Conservation (phyloP, 2,329 filamentous ascomycete species). For the Ascomycota sp. region DNA sequence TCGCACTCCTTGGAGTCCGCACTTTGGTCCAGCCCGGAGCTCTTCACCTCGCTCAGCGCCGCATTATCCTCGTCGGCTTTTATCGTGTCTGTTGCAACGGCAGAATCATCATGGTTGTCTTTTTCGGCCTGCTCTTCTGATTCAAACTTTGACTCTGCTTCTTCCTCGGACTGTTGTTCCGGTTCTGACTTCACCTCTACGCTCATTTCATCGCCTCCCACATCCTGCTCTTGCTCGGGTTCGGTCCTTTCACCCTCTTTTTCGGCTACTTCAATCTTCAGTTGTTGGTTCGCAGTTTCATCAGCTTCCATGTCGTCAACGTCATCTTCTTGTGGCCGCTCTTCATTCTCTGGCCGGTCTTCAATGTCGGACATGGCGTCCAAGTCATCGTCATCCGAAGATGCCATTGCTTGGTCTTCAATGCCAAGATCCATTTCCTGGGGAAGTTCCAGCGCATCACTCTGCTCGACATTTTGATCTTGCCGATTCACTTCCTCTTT, state of each 20-base stretch:
- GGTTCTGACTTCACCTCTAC: conserved; percentile 19
- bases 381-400: conserved; percentile 34
- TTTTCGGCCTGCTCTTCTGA: conserved; percentile 10
- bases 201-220: conserved; percentile 28
- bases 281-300: conserved; percentile 15
- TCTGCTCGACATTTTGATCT: conserved; percentile 61
- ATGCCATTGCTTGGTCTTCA: conserved; percentile 41
- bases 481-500: conserved; percentile 38
- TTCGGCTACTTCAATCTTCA: conserved; percentile 16
- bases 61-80: conserved; percentile 39
- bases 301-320: conserved; percentile 15
- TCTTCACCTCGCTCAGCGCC: conserved; percentile 41
- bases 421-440: conserved; percentile 77
- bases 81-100: conserved; percentile 21
- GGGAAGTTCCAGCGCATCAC: conserved; percentile 63
- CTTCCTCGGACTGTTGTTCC: neutral
- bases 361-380: conserved; percentile 36
- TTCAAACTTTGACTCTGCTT: conserved; percentile 1
- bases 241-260: conserved; percentile 37
- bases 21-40: conserved; percentile 43
- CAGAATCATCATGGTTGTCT: conserved; percentile 17
- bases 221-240: conserved; percentile 27
- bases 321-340: conserved; percentile 17
- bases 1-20: conserved; percentile 42
- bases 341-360: conserved; percentile 17